Base-by-base conservation (phyloP, 2,329 filamentous ascomycete species). In the Ploettnerulaceae sp. region DNA sequence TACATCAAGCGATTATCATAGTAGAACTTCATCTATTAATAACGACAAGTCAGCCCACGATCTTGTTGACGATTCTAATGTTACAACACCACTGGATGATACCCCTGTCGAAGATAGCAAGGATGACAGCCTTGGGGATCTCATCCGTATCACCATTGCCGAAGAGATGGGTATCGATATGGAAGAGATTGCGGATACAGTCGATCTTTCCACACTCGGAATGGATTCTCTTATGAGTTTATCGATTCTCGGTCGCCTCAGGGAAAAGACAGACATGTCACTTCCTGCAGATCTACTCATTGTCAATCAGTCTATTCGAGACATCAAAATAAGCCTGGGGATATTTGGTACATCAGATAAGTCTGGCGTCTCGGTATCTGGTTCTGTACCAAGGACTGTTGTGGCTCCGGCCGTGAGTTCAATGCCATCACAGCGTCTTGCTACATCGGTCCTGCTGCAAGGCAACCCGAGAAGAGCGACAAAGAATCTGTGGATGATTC, bases 131-230 rank as follows among this genome's bases (percentile, higher is more conserved):
- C 59, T 76, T 28, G 67, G 73, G 67, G 58, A 71, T 61, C 63
- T 75, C 56, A 73, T 86, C 36, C 79, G 83, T 63, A 74, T 76
- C 44, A 84, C 82, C 46, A 80, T 87, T 52, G 78, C 82, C n/a
- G 71, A 75, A 28, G 83, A 87, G 64, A 85, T 86, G 75, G 81
- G 81, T 47, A 78, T 86, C n/a, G 77, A 82, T 18, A 69, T 83
- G 8, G 77, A 81, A 22, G 82, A 86, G 56, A 70, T 80, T 22
- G 63, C 74, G 3, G 73, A 73, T 17, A 72, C 73, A 0, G 71
- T 73, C 0, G 73, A 78, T 53, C 66, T 80, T 45, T 71, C 72
- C n/a, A 72, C 74, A 2, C 65, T 79, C 9, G 77, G 77, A 3
- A 76, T 81, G 67, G 77, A 81, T 59, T 80, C 75, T 2, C 67